Base-by-base conservation (phyloP, 495 filamentous ascomycete species). In the Aspergillus biplanus region DNA sequence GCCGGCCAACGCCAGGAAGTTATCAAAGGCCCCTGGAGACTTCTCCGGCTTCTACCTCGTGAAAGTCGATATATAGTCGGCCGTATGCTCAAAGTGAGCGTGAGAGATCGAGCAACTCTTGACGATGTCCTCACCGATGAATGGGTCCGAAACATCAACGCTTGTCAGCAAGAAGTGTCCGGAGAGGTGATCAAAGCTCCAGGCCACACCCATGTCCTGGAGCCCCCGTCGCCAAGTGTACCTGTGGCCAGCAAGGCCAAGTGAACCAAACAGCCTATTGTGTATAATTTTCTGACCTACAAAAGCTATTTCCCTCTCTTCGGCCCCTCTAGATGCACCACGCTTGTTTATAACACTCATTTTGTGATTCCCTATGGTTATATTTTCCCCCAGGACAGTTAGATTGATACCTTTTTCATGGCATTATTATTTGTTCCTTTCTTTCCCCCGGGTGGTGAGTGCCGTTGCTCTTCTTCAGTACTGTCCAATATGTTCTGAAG, bases 11-110 rank as follows among this genome's bases (percentile, higher is more conserved):
- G 77, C n/a, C 79, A 78, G 59, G 89, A 93, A 67, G 85, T 92
- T 4, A 92, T 97, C 69, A 92, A 92, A 69, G 95, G 95, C 0
- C 96, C 96, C 11, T 96, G 93, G 90, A 87, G 95, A 44, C 83
- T 99, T 60, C 83, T 99, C n/a, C 86, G 95, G 55, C 83, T 98
- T 7, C 84, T 99, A 4, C 95, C 95, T 8, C 85, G 95, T 63
- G 95, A 98, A 76, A 96, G 87, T 58, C 82, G 95, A 33, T 87
- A 92, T 67, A 91, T 99, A 62, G 92, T 99, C 56, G 89, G 90
- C 27, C 85, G 90, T 47, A 99, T 99, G 95, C 82, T 99, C 53
- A 93, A 96, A 67, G 80, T 97, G 46, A 86, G 95, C 67, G 93
- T 95, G 5, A 90, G 86, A 66, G 88, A 89, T 59, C 85, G 95